Evolutionary conservation across 352 stramenopile genomes (phyloP), one percentile per base, ranked within the genome.

Genomic region (Thraustochytrium sp.): DNA sequence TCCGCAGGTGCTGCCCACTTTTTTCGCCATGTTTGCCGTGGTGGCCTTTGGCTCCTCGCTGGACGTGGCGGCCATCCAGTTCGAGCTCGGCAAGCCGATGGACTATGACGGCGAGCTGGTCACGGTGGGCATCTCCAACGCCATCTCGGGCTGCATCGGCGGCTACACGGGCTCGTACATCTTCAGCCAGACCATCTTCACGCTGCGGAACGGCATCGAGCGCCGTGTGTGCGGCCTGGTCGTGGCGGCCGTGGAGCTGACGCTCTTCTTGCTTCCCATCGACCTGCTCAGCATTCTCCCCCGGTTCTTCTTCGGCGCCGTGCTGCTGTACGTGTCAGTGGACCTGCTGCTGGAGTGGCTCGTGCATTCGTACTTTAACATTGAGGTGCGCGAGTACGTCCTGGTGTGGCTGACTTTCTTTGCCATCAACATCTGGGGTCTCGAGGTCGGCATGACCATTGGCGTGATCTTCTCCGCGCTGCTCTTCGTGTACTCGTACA

Each of bases 151-250:
- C 0, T 26, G 98, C 44, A 91, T 94, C 0, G 96, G 96, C 36
- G 97, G 97, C 61, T 99, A 98, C 89, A 98, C 96, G 13, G 97
- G 97, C 8, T 97, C 91, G 34, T 99, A 99, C 88, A 99, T 99
- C 82, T 99, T 99, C 87, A 97, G 90, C 40, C 96, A 99, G 89
- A 98, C 94, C 26, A 98, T 99, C 82, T 98, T 99, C 87, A 98
- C 95, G 11, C 78, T 95, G 44, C 86, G 92, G 29, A 90, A 87
- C 62, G 90, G 90, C 23, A 91, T 96, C 62, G 72, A 89, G 51
- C 91, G 86, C 21, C 77, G 89, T 16, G 31, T 92, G 23, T 88
- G 88, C 80, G 92, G 92, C 16, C 89, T 88, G 72, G 84, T 90
- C 8, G 86, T 94, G 37, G 87, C 88, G 3, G 53, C 87, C 2